Evolutionary conservation across 139 green algal species (phyloP), one percentile per base, ranked within the genome.

Genomic region (Gonium pectorale): DNA sequence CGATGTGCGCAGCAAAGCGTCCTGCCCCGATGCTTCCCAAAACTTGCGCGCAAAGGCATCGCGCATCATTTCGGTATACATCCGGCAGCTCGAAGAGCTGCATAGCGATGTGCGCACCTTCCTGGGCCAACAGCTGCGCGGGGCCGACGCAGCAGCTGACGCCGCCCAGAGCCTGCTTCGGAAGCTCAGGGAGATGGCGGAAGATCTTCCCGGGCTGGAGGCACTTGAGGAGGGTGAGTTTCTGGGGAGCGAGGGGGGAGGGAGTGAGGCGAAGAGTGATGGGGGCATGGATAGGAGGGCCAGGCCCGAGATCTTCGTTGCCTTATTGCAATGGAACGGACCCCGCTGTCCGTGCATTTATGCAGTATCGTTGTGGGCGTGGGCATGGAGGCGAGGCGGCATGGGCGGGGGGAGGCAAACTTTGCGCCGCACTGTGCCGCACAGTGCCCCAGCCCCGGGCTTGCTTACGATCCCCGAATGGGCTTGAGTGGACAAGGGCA

Each of bases 201-300:
- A 83, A 17, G 62, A 73, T 44, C 19, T 83, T 24, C 60, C 62
- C 1, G 62, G 77, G 7, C 43, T 83, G 19, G 40, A 83, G 6
- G 60, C 43, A 21, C 27, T 83, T 1, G 77, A 83, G 21, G 43
- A 83, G n/a, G 77, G 77, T 73, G 31, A 38, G 46, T 41, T 31
- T 31, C 56, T 11, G 46, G 13, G 46, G 46, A 15, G 46, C 46
- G 46, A 15, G 46, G 46, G 13, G 46, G 46, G 46, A 15, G 46
- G 15, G 46, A 15, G 11, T 11, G 46, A 15, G 15, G 46, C n/a
- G n/a, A n/a, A n/a, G n/a, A n/a, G n/a, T n/a, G n/a, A n/a, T n/a
- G n/a, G n/a, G n/a, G n/a, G n/a, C n/a, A n/a, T n/a, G n/a, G n/a
- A n/a, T n/a, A n/a, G n/a, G n/a, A n/a, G n/a, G n/a, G n/a, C n/a